These are phyloP conservation scores for Kernera saxatilis DNA, from an alignment of 345 rosid genomes.

Conservation along the genomic window DNA sequence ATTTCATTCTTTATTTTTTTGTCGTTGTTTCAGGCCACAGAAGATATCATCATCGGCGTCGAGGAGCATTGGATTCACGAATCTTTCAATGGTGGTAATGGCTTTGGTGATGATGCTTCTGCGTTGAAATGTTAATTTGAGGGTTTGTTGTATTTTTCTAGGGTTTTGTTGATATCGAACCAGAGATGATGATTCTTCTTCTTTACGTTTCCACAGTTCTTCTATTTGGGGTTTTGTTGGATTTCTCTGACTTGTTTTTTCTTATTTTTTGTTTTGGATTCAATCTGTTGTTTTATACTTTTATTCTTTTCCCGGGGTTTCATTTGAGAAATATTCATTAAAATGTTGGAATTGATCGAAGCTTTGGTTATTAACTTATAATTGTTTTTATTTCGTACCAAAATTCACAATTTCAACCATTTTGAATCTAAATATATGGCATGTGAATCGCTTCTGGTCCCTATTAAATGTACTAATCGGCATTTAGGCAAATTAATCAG, in stretches of 20 bases:
- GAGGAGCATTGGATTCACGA: conserved; percentile 3
- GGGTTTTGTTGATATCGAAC: conserved; percentile 30
- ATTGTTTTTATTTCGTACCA: neutral
- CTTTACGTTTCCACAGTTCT: conserved; percentile 28
- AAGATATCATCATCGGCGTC: conserved; percentile 51
- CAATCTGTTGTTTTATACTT: conserved; percentile 26
- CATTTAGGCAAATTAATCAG: too few relatives aligned
- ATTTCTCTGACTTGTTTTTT: conserved; percentile 19
- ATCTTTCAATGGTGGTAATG: conserved; percentile 4
- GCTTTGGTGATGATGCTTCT: conserved; percentile 24
- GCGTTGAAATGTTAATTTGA: conserved; percentile 14
- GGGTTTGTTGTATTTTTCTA: neutral
- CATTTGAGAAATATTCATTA: conserved; percentile 16
- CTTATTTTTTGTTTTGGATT: neutral
- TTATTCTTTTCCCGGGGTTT: conserved; percentile 12
- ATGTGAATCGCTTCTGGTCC: neutral
- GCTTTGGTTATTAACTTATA: neutral
- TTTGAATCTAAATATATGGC: neutral
- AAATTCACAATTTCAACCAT: neutral
- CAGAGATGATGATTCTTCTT: conserved; percentile 16
- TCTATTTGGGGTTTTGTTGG: conserved; percentile 20
- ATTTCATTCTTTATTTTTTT: neutral
- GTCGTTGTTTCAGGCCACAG: conserved; percentile 54
- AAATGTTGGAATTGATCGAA: neutral
- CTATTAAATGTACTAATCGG: too few relatives aligned